Conservation (phyloP, 441 rosid genomes). For the Pelargonium citronellum region DNA sequence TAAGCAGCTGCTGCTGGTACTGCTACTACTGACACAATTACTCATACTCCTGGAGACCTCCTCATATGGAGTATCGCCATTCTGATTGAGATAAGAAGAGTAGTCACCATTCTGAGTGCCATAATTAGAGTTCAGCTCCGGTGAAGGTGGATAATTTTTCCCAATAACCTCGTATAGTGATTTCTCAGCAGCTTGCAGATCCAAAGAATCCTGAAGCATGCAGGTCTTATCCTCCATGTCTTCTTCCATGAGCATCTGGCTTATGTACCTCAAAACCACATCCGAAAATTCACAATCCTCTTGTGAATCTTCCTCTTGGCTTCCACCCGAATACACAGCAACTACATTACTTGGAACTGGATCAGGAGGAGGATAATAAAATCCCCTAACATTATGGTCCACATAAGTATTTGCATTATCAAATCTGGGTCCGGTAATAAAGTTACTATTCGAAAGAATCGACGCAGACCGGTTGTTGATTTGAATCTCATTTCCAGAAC, state of each 20-base stretch:
- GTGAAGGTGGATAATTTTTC: slow-evolving; percentile 60
- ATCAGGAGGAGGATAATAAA: slow-evolving; percentile 22
- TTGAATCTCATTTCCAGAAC: slow-evolving; percentile 31
- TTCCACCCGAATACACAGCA: slow-evolving; percentile 14
- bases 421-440: slow-evolving; percentile 29
- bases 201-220: slow-evolving; percentile 64
- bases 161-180: slow-evolving; percentile 59
- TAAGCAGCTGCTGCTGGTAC: slow-evolving; percentile 20
- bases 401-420: slow-evolving; percentile 13
- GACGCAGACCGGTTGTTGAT: slow-evolving; percentile 26
- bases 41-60: slow-evolving; percentile 24
- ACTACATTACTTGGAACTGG: slow-evolving; percentile 14
- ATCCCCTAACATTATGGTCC: slow-evolving; percentile 25
- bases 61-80: slow-evolving; percentile 22
- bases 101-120: background rate
- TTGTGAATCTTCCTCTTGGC: slow-evolving; percentile 24
- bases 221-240: slow-evolving; percentile 50
- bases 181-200: slow-evolving; percentile 53
- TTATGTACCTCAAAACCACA: slow-evolving; percentile 51
- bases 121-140: slow-evolving; percentile 19
- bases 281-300: slow-evolving; percentile 59
- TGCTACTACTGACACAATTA: slow-evolving; percentile 10
- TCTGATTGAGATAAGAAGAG: slow-evolving; percentile 13
- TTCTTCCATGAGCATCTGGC: slow-evolving; percentile 58
- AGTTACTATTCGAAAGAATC: slow-evolving; percentile 31